A percentile compares a stretch with the other conserved stretches of the same genome.
phyloP scores from a whole-genome alignment of 148 eudicot species.

The Vaccinium vitisidaea region DNA sequence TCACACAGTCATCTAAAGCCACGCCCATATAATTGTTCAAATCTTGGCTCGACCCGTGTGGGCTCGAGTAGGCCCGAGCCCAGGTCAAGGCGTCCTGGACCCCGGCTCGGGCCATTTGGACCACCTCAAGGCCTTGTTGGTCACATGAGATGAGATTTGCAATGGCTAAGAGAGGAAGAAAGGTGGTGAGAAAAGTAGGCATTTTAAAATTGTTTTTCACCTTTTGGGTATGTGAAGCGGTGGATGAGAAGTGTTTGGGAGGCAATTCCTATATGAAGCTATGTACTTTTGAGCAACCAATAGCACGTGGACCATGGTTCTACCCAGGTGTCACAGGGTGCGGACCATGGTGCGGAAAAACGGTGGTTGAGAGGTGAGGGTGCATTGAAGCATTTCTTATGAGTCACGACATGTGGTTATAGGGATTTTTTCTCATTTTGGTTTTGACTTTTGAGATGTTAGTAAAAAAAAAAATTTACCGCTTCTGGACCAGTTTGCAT shows the following conservation, averaged over 20 bases:
- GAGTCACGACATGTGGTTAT: not conserved
- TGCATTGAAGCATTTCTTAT: not conserved
- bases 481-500: too few species aligned
- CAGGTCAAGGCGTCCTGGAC: slow-evolving; percentile 30
- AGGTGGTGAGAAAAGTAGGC: slow-evolving; percentile 24
- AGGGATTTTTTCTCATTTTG: not conserved
- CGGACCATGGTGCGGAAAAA: slow-evolving; percentile 1
- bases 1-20: slow-evolving; percentile 53
- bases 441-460: too few species aligned
- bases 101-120: slow-evolving; percentile 39
- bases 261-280: not conserved
- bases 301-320: slow-evolving; percentile 9
- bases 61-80: slow-evolving; percentile 24
- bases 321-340: not conserved
- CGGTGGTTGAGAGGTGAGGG: not conserved
- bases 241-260: not conserved
- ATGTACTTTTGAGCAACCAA: not conserved
- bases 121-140: slow-evolving; percentile 25
- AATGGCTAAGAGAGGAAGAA: slow-evolving; percentile 21
- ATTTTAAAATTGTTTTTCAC: not conserved
- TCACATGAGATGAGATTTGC: slow-evolving; percentile 18
- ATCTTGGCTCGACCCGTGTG: not conserved
- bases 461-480: too few species aligned
- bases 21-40: not conserved
- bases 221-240: not conserved